A percentile compares a stretch with the other conserved stretches of the same genome.
Evolutionary conservation across 305 asterid genomes (phyloP).

Genomic region (Solanum aculeatissimum): DNA sequence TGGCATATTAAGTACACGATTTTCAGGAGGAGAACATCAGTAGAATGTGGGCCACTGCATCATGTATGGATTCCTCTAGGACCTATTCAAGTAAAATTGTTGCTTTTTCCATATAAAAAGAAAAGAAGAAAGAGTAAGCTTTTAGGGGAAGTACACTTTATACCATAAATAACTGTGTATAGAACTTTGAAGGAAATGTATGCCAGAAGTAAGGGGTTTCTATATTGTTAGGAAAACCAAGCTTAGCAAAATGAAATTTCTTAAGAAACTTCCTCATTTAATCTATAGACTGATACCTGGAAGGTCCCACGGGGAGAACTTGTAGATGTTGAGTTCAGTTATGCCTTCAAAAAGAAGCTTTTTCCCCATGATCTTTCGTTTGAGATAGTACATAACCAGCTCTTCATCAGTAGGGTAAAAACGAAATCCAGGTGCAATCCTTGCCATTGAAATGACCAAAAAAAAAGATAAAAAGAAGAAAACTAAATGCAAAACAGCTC

Average conservation of each 20-base stretch:
- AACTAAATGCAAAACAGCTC: neutral
- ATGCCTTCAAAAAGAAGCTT: conserved; percentile 50
- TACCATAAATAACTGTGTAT: neutral
- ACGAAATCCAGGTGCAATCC: conserved; percentile 87
- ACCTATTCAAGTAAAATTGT: neutral
- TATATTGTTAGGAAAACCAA: neutral
- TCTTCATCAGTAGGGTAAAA: conserved; percentile 90
- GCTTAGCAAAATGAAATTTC: neutral
- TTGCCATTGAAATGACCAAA: conserved; percentile 14
- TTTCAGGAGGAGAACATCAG: neutral
- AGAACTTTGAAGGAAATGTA: neutral
- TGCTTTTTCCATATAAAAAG: neutral
- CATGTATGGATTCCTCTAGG: neutral
- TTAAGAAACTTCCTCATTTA: neutral
- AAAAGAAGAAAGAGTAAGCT: neutral
- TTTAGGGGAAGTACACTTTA: neutral
- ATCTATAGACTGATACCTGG: conserved; percentile 43
- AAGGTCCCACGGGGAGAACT: conserved; percentile 76
- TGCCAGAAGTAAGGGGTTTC: neutral
- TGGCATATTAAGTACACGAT: neutral
- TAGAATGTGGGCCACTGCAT: neutral
- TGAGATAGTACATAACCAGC: conserved; percentile 68
- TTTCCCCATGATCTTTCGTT: conserved; percentile 64
- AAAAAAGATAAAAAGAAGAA: neutral
- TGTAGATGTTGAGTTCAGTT: conserved; percentile 66